phyloP scores from a whole-genome alignment of 2,329 filamentous ascomycete genomes.

The Dactylellina sp. region DNA sequence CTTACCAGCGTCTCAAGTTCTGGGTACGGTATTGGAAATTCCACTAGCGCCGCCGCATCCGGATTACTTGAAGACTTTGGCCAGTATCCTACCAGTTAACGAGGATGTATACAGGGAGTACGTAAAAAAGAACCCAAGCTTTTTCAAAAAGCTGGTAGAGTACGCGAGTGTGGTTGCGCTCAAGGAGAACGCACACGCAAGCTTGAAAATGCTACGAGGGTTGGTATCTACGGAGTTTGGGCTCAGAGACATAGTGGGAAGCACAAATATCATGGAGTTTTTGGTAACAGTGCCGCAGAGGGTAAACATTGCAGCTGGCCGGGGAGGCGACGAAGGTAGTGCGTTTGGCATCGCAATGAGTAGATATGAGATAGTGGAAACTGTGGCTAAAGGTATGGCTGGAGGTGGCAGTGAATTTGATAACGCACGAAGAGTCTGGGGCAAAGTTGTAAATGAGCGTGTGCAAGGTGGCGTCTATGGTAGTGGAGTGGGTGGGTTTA shows the following conservation, averaged over 20 bases:
- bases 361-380: conserved; percentile 39
- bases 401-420: conserved; percentile 39
- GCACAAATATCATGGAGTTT: conserved; percentile 48
- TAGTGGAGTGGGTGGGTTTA: conserved; percentile 21
- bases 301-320: conserved; percentile 43
- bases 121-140: conserved; percentile 46
- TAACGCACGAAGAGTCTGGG: conserved; percentile 47
- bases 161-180: conserved; percentile 46
- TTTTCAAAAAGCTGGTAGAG: conserved; percentile 49
- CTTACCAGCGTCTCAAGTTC: conserved; percentile 28
- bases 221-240: conserved; percentile 37
- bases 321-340: conserved; percentile 48
- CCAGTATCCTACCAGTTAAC: conserved; percentile 33
- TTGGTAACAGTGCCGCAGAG: conserved; percentile 43
- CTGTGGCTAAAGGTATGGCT: conserved; percentile 53
- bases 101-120: conserved; percentile 48
- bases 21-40: conserved; percentile 39
- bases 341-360: conserved; percentile 50
- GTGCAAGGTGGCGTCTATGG: conserved; percentile 52
- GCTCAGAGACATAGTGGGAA: conserved; percentile 41
- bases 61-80: conserved; percentile 46
- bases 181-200: conserved; percentile 53
- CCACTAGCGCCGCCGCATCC: conserved; percentile 48
- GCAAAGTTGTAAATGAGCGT: conserved; percentile 41
- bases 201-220: conserved; percentile 45